Evolutionary conservation across 352 stramenopile species (phyloP).

Genomic region (Lagenidium sp.): DNA sequence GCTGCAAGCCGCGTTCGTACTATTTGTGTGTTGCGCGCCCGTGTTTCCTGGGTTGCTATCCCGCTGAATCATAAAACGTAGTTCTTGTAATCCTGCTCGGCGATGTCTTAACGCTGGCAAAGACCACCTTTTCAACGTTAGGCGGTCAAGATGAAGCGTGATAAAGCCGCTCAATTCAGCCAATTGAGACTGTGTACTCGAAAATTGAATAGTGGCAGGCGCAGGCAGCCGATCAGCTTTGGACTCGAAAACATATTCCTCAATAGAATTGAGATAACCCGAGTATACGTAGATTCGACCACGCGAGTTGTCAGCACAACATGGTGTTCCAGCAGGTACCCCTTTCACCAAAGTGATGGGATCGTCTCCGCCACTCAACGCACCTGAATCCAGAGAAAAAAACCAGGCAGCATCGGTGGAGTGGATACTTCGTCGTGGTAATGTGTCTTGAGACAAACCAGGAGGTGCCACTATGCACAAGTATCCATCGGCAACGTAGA

Average conservation of each 20-base stretch:
- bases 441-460: slow-evolving; percentile 43
- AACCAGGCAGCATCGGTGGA: slow-evolving; percentile 60
- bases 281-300: slow-evolving; percentile 60
- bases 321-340: slow-evolving; percentile 51
- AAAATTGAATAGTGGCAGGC: too few relatives aligned
- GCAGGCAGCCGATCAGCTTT: too few relatives aligned
- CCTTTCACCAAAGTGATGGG: slow-evolving; percentile 42
- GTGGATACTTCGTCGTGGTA: slow-evolving; percentile 28
- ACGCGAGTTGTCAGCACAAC: slow-evolving; percentile 33
- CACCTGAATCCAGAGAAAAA: slow-evolving; percentile 46
- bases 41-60: background rate
- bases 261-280: slow-evolving; percentile 55
- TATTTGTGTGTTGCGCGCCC: slow-evolving; percentile 16
- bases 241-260: too few relatives aligned
- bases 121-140: slow-evolving; percentile 28
- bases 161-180: slow-evolving; percentile 19
- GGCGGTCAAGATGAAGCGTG: slow-evolving; percentile 17
- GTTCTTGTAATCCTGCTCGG: slow-evolving; percentile 34
- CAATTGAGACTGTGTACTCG: too few relatives aligned
- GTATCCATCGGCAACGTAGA: slow-evolving; percentile 46
- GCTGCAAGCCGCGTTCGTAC: too few relatives aligned
- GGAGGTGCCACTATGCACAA: slow-evolving; percentile 61
- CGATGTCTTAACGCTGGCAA: slow-evolving; percentile 36
- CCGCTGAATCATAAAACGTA: slow-evolving; percentile 28
- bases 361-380: slow-evolving; percentile 12